These are phyloP conservation scores for Ophiorrhiza pumila DNA, from an alignment of 257 asterid species.

Conservation along the genomic window DNA sequence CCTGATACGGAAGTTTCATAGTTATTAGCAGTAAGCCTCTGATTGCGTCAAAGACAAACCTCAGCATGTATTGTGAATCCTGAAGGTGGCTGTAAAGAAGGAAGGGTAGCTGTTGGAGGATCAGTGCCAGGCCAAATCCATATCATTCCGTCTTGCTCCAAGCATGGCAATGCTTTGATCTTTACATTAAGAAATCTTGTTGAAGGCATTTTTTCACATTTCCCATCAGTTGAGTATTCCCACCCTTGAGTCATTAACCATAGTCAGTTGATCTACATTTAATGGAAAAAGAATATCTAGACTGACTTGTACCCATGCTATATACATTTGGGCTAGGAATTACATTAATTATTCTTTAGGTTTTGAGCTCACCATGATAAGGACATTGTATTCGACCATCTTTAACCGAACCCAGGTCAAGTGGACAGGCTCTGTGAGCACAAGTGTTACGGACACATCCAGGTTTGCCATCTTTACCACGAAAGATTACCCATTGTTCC, in stretches of 20 bases:
- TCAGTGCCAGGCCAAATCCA: constrained; percentile 98
- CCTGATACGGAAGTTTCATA: not conserved
- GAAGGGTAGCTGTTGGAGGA: constrained; percentile 76
- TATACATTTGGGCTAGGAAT: not conserved
- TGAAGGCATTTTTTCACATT: constrained; percentile 96
- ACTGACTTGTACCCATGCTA: not conserved
- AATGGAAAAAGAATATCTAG: not conserved
- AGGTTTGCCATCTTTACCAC: constrained; percentile 87
- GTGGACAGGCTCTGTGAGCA: constrained; percentile 97
- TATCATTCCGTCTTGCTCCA: constrained; percentile 89
- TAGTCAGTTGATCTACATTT: constrained; percentile 2
- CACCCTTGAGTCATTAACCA: constrained; percentile 56
- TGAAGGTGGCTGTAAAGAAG: constrained; percentile 76
- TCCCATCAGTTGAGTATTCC: constrained; percentile 90
- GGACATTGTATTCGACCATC: constrained; percentile 96
- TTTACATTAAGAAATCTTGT: constrained; percentile 64
- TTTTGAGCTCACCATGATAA: constrained; percentile 69
- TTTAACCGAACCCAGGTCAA: constrained; percentile 82
- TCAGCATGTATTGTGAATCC: constrained; percentile 95
- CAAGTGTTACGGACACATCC: constrained; percentile 92
- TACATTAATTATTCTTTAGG: not conserved
- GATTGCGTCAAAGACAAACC: constrained; percentile 37
- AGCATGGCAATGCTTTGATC: constrained; percentile 81
- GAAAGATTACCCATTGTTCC: constrained; percentile 95
- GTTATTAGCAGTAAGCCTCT: not conserved